Evolutionary conservation across 2,329 filamentous ascomycete genomes (phyloP), one percentile per base, ranked within the genome.

Genomic region (Hirsutella minnesotensis): DNA sequence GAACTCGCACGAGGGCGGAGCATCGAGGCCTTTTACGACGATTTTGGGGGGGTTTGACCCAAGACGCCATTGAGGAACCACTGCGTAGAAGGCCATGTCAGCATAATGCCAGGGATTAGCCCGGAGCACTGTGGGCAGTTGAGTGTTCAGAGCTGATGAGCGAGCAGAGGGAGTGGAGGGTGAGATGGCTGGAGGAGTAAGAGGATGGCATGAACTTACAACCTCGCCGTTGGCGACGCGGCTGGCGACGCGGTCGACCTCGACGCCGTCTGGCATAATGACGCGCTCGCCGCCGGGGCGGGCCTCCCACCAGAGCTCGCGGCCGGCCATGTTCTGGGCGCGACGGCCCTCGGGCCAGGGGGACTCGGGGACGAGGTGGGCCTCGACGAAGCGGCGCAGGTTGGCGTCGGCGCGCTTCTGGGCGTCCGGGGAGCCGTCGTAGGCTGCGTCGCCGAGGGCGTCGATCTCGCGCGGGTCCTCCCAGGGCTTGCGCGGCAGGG

Each of bases 201-300:
- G 12, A 20, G 20, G 19, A 40, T 7, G 13, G 4, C 37, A 22
- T 20, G 5, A 7, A 64, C 71, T 56, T 58, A 73, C 71, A 51
- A 96, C 73, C 63, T 96, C 85, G 4, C 92, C 92, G 58, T 96
- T 98, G 3, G 78, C 75, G 16, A 94, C 89, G 46, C 78, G 75
- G 51, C 81, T 82, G 2, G 81, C 82, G 41, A 94, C 70, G 45
- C 70, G 79, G 35, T 80, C 75, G 13, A 96, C 83, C 59, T 89
- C 79, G 36, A 95, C 77, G 49, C 79, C 73, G 5, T 83, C 83
- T 1, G 90, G 92, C 68, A 89, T 81, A 22, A 92, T 61, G 58
- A 89, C 78, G 58, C 78, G 35, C 15, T 21, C 67, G 56, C 75
- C 82, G 50, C 73, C 78, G 1, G 81, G 82, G 41, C 69, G 80